Evolutionary conservation across 2,329 filamentous ascomycete species (phyloP).

Genomic region (Chrysoporthe austroafricana): DNA sequence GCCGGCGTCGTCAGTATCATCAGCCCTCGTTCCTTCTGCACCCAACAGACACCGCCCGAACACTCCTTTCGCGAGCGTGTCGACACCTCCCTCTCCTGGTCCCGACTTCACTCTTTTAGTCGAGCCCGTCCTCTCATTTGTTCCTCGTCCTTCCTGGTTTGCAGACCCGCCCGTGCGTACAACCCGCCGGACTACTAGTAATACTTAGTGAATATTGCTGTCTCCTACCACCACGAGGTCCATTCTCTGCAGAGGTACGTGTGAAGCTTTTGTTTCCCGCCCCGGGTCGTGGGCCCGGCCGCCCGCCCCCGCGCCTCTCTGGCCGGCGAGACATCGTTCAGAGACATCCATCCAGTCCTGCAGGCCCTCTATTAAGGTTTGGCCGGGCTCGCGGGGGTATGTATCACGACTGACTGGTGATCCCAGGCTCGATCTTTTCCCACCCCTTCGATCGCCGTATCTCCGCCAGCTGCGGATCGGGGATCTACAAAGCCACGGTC

Average conservation of each 20-base stretch:
- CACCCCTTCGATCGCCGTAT: conserved; percentile 1
- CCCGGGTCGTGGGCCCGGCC: too few relatives aligned
- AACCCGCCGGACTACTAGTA: conserved; percentile 18
- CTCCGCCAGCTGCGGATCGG: conserved; percentile 18
- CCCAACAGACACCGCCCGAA: conserved; percentile 12
- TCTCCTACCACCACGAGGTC: conserved; percentile 22
- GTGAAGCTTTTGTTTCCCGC: conserved; percentile 5
- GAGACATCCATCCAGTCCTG: neutral
- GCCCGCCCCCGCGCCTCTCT: too few relatives aligned
- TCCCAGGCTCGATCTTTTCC: conserved; percentile 19
- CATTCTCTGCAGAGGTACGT: conserved; percentile 25
- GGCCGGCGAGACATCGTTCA: too few relatives aligned
- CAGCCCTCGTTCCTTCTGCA: conserved; percentile 40
- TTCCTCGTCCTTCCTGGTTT: conserved; percentile 14
- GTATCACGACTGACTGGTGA: conserved; percentile 20
- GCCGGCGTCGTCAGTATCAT: conserved; percentile 34
- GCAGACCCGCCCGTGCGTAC: conserved; percentile 6
- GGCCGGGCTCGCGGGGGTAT: neutral
- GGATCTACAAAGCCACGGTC: conserved; percentile 17
- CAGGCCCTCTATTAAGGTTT: neutral
- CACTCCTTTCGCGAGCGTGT: conserved; percentile 18
- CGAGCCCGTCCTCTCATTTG: conserved; percentile 52
- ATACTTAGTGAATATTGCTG: conserved; percentile 21
- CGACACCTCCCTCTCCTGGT: conserved; percentile 35
- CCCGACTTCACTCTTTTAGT: conserved; percentile 53